These are phyloP conservation scores for Mycosarcoma maydis DNA, from an alignment of 1,284 basidiomycete genomes.

Conservation along the genomic window DNA sequence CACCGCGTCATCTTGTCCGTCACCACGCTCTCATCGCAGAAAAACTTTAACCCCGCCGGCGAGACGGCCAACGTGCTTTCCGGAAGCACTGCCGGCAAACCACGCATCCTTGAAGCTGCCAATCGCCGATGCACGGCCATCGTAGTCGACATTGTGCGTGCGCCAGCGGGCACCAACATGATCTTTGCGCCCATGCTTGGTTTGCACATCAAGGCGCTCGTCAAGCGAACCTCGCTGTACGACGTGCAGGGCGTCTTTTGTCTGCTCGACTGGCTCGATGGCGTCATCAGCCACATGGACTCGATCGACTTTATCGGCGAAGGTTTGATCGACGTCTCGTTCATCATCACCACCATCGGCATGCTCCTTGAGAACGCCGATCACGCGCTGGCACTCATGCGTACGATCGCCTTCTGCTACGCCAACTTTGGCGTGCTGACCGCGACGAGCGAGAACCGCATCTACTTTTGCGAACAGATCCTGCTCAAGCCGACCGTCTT, in stretches of 20 bases:
- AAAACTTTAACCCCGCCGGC: constrained; percentile 62
- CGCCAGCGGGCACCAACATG: constrained; percentile 43
- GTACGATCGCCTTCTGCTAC: constrained; percentile 63
- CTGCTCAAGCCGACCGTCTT: constrained; percentile 56
- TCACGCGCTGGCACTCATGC: constrained; percentile 63
- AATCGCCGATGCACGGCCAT: constrained; percentile 62
- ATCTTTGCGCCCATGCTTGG: constrained; percentile 60
- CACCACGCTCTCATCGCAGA: constrained; percentile 64
- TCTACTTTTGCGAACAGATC: constrained; percentile 61
- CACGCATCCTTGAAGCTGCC: constrained; percentile 62
- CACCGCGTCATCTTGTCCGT: constrained; percentile 62
- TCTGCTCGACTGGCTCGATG: constrained; percentile 63
- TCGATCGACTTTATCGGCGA: constrained; percentile 54
- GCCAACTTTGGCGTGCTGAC: constrained; percentile 62
- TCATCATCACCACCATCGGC: constrained; percentile 56
- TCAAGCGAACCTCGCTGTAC: constrained; percentile 63
- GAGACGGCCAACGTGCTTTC: constrained; percentile 64
- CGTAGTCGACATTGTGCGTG: constrained; percentile 62
- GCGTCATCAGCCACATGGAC: constrained; percentile 60
- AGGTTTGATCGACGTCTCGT: constrained; percentile 54
- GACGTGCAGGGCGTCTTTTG: constrained; percentile 65
- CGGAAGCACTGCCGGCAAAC: constrained; percentile 62
- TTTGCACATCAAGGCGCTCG: constrained; percentile 58
- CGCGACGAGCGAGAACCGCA: constrained; percentile 44
- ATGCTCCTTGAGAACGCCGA: constrained; percentile 60